Base-by-base conservation (phyloP, 1,139 yeast species). In the Sugiyamaella sp. region DNA sequence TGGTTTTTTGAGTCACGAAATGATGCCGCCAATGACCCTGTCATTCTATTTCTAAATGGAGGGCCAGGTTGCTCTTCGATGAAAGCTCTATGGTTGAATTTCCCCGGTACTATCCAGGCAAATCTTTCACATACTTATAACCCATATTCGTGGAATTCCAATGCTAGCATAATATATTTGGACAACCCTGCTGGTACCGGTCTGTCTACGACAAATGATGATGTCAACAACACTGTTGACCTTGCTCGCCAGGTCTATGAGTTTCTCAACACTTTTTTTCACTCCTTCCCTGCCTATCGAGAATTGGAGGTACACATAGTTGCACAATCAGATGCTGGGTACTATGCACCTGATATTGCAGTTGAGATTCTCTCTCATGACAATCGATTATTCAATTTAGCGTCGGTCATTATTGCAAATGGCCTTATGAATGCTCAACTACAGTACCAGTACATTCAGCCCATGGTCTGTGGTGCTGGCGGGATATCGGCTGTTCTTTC, bases 251-350 rank as follows among this genome's bases (percentile, higher is more conserved):
- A 93, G 68, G 96, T 90, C 35, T 89, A 89, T 64, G 96, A 97
- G 1, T 91, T 93, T 74, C 79, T 93, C 72, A 86, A 87, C 67
- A 79, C 91, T 68, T 93, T 93, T 77, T 93, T 87, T 79, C 81
- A 86, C 71, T 88, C 89, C 69, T 93, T 90, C 81, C 96, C 97
- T 42, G 82, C 91, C 73, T 89, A 86, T 74, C 72, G 78, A 49
- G 73, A 80, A 35, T 77, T 80, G 57, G 83, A 81, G 52, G 89
- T 93, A 85, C 98, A 91, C 74, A 89, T 93, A 73, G 95, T 98
- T 47, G 99, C 98, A 65, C 98, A 93, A 74, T 89, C 97, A n/a
- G 93, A 93, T 70, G 99, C 96, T 53, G 99, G 99, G 59, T 98
- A 93, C 72, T 93, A 93, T 73, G 89, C 93, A 63, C 98, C 98